Conservation (phyloP, 83 land plant genomes). For the Picea mariana region DNA sequence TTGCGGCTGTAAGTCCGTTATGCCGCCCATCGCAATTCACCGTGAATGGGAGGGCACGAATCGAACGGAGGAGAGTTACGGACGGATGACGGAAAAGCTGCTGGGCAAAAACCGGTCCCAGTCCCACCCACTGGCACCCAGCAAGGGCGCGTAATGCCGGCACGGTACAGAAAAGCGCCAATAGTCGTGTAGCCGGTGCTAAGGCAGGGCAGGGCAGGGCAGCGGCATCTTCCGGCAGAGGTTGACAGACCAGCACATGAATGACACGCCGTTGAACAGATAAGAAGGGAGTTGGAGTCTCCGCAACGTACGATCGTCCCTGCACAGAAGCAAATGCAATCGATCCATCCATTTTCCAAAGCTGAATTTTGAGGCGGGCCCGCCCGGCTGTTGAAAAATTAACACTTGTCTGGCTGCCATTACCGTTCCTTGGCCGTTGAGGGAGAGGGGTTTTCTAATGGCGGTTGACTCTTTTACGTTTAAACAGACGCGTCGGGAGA, state of each 20-base stretch:
- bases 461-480: slow-evolving; percentile 1
- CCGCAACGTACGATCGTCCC: not conserved
- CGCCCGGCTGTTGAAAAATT: not conserved
- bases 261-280: not conserved
- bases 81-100: not conserved
- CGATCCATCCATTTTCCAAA: not conserved
- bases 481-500: not conserved
- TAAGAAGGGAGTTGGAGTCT: not conserved
- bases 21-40: not conserved
- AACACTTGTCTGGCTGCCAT: too few species aligned
- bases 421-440: not conserved
- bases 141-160: not conserved
- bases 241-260: not conserved
- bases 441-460: not conserved
- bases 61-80: not conserved
- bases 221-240: not conserved
- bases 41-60: too few species aligned
- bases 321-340: not conserved
- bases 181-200: too few species aligned
- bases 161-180: too few species aligned
- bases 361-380: not conserved
- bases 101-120: not conserved
- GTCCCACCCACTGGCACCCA: not conserved
- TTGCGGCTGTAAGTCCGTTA: too few species aligned
- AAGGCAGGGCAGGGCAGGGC: too few species aligned